Evolutionary conservation across 306 rosid species (phyloP).

Genomic region (Spatholobus suberectus): DNA sequence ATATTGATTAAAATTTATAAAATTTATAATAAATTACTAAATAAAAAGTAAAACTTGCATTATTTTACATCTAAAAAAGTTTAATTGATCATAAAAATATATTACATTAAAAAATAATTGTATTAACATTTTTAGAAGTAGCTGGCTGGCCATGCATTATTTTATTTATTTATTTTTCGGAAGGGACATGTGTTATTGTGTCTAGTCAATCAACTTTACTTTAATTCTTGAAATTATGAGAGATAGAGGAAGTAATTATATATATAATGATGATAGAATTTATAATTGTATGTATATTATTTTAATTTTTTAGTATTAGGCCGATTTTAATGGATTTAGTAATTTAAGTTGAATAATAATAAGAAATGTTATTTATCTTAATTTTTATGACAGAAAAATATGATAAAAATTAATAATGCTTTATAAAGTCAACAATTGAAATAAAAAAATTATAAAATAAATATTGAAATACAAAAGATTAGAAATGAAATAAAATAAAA

Average conservation of each 20-base stretch:
- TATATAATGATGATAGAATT: too few species aligned
- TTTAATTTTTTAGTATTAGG: too few species aligned
- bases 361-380: not conserved
- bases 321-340: too few species aligned
- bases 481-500: not conserved
- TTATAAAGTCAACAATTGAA: not conserved
- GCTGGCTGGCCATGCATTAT: not conserved
- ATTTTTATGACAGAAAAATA: not conserved
- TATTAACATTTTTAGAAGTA: not conserved
- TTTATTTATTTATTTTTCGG: too few species aligned
- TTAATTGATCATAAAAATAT: not conserved
- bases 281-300: too few species aligned
- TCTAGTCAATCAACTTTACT: not conserved
- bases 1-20: not conserved
- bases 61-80: not conserved
- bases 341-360: not conserved
- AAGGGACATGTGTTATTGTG: not conserved
- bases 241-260: too few species aligned
- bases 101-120: too few species aligned
- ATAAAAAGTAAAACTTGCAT: not conserved
- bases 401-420: too few species aligned
- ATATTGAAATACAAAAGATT: not conserved
- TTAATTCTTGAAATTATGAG: not conserved
- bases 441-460: not conserved
- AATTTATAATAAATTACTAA: not conserved